Evolutionary conservation across 768 basidiomycete genomes (phyloP).

Genomic region (Hebeloma cylindrosporum): DNA sequence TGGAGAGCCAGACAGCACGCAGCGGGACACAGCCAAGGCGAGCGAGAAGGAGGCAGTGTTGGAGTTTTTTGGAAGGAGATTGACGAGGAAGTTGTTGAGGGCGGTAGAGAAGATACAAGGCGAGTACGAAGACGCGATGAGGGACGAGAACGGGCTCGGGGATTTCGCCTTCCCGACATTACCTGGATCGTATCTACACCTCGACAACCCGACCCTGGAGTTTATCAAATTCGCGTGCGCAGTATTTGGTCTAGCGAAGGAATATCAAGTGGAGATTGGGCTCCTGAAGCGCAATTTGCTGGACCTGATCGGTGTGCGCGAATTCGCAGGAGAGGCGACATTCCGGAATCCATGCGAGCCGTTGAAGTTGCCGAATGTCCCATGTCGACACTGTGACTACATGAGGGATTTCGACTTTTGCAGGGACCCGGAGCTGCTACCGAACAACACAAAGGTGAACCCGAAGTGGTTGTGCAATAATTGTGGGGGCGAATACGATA

Average conservation of each 20-base stretch:
- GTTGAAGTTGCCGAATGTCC: constrained; percentile 80
- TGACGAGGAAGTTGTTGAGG: constrained; percentile 80
- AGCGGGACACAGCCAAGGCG: constrained; percentile 63
- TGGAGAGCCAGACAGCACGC: constrained; percentile 62
- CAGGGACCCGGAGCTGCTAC: constrained; percentile 81
- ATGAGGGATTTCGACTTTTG: constrained; percentile 95
- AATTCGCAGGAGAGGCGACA: constrained; percentile 81
- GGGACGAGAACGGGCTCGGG: constrained; percentile 50
- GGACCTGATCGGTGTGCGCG: constrained; percentile 81
- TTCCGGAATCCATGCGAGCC: constrained; percentile 94
- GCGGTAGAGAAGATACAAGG: constrained; percentile 63
- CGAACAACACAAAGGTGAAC: constrained; percentile 47
- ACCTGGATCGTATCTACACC: constrained; percentile 80
- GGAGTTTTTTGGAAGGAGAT: constrained; percentile 74
- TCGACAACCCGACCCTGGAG: constrained; percentile 83
- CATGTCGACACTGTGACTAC: constrained; percentile 83
- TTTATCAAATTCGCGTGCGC: constrained; percentile 87
- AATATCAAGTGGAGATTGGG: constrained; percentile 85
- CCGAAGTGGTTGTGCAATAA: constrained; percentile 68
- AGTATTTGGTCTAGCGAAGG: constrained; percentile 73
- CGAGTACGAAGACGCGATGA: constrained; percentile 57
- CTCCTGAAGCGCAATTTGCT: constrained; percentile 86
- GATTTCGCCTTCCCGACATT: constrained; percentile 81
- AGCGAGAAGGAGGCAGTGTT: constrained; percentile 68
- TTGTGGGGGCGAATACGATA: constrained; percentile 88